These are phyloP conservation scores for Verticillium longisporum DNA, from an alignment of 2,329 filamentous ascomycete species.

Conservation along the genomic window DNA sequence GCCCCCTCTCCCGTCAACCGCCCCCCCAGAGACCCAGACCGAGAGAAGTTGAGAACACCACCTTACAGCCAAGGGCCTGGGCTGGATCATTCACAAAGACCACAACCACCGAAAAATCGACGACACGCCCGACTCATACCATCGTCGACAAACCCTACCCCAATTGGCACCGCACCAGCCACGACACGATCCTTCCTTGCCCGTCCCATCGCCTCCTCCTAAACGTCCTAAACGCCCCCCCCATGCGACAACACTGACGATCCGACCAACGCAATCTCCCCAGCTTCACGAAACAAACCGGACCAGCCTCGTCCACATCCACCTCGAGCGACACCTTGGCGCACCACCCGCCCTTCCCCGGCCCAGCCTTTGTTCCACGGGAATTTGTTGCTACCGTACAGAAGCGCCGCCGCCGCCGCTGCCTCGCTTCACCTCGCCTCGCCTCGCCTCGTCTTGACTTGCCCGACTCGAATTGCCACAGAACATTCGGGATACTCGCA, in stretches of 20 bases:
- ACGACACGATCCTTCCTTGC: background rate
- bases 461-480: background rate
- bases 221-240: background rate
- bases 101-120: background rate
- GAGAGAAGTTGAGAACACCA: background rate
- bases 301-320: background rate
- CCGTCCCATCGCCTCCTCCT: background rate
- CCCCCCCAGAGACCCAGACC: background rate
- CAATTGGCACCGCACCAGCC: background rate
- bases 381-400: background rate
- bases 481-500: background rate
- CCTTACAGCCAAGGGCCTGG: background rate
- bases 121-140: background rate
- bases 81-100: background rate
- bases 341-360: background rate
- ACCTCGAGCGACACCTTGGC: background rate
- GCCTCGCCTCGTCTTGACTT: too few species aligned
- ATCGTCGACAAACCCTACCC: background rate
- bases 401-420: background rate
- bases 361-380: background rate
- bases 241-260: background rate
- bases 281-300: background rate
- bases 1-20: background rate
- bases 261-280: background rate
- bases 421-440: too few species aligned